Percentiles rank a stretch among this genome's conserved stretches.
These are phyloP conservation scores for Penicillium sp. DNA, from an alignment of 2,329 filamentous ascomycete genomes.

Conservation along the genomic window DNA sequence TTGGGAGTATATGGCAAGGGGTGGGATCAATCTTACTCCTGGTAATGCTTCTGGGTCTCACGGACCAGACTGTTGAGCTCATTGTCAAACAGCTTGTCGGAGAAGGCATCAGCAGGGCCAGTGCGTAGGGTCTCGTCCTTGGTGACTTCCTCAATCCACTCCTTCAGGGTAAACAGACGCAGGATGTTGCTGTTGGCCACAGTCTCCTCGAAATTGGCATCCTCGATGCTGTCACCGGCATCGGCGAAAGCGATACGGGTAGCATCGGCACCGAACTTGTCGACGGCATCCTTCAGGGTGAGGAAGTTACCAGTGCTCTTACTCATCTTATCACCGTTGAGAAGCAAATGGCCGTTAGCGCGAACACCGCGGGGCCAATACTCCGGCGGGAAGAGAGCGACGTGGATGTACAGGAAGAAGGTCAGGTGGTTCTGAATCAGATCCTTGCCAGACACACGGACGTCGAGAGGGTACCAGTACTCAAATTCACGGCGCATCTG, in stretches of 20 bases:
- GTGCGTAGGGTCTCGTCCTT: conserved; percentile 72
- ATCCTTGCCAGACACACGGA: conserved; percentile 87
- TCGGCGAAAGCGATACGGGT: conserved; percentile 88
- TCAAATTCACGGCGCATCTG: conserved; percentile 87
- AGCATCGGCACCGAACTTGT: conserved; percentile 93
- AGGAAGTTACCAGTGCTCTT: conserved; percentile 98
- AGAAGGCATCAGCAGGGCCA: conserved; percentile 72
- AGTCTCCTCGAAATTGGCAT: conserved; percentile 95
- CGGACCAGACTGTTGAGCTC: conserved; percentile 82
- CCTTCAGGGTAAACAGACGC: conserved; percentile 74
- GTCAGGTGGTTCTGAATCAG: conserved; percentile 91
- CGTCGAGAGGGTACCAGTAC: conserved; percentile 94
- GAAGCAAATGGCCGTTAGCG: conserved; percentile 85
- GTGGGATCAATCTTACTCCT: conserved; percentile 49
- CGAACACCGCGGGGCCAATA: conserved; percentile 87
- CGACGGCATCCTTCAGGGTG: conserved; percentile 77
- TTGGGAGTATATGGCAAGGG: too few relatives aligned
- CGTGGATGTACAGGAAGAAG: conserved; percentile 91
- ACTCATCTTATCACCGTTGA: conserved; percentile 98
- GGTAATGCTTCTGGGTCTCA: conserved; percentile 76
- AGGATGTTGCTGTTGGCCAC: conserved; percentile 91
- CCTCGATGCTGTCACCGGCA: conserved; percentile 87
- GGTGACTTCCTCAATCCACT: conserved; percentile 87
- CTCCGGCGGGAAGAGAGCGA: conserved; percentile 80
- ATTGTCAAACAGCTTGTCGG: conserved; percentile 87